These are phyloP conservation scores for Botrytis tulipae DNA, from an alignment of 2,329 filamentous ascomycete genomes.

Conservation along the genomic window DNA sequence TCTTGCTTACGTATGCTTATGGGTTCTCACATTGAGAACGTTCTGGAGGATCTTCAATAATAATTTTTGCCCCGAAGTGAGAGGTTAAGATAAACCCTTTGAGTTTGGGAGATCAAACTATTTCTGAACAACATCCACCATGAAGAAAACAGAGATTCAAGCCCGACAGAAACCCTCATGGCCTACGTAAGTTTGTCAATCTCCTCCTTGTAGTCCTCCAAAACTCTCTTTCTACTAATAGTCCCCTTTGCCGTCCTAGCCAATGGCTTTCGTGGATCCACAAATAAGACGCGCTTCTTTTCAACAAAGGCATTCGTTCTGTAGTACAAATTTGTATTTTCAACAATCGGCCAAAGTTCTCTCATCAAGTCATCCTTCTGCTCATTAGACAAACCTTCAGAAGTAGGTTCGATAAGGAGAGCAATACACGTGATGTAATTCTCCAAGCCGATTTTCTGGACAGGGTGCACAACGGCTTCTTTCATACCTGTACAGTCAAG, in stretches of 20 bases:
- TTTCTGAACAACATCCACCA: background rate
- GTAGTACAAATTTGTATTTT: background rate
- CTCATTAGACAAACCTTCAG: background rate
- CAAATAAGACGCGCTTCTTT: background rate
- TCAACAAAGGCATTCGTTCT: background rate
- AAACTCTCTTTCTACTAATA: background rate
- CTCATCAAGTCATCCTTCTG: background rate
- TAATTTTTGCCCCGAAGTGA: background rate
- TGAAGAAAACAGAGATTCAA: background rate
- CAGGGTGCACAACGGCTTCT: slow-evolving; percentile 32
- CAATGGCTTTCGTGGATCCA: background rate
- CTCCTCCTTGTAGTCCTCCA: background rate
- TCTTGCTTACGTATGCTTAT: background rate
- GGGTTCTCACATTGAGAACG: background rate
- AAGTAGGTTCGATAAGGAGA: background rate
- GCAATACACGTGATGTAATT: background rate
- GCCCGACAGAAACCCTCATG: background rate
- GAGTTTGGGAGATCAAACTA: background rate
- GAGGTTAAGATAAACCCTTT: background rate
- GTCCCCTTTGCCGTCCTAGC: background rate
- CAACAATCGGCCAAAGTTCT: background rate
- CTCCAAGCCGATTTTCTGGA: background rate
- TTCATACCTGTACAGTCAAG: slow-evolving; percentile 36
- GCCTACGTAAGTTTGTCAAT: background rate
- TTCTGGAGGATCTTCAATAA: background rate